Evolutionary conservation across 2,329 filamentous ascomycete genomes (phyloP).

Genomic region (Apiospora aurea): DNA sequence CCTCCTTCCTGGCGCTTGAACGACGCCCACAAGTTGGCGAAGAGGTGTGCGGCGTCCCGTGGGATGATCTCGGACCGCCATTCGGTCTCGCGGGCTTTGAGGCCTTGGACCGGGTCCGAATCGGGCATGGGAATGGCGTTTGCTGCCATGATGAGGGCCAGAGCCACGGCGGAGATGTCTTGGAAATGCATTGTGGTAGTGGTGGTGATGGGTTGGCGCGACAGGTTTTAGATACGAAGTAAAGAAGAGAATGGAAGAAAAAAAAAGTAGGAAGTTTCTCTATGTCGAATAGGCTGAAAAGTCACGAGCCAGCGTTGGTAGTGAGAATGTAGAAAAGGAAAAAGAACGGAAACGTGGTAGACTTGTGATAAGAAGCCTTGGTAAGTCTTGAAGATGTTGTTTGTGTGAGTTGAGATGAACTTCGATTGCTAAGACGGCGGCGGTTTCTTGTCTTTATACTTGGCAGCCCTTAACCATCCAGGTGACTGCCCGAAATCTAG

Average conservation of each 20-base stretch:
- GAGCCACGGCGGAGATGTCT: not conserved
- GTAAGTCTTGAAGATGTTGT: not conserved
- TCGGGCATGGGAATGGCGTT: slow-evolving; percentile 4
- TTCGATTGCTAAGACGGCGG: not conserved
- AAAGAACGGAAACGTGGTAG: not conserved
- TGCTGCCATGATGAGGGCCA: not conserved
- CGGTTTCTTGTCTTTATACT: not conserved
- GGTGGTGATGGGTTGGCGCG: not conserved
- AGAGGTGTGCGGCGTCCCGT: not conserved
- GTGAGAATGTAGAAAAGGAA: not conserved
- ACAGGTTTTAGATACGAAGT: not conserved
- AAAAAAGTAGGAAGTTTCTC: not conserved
- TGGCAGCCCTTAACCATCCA: not conserved
- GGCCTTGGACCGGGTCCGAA: not conserved
- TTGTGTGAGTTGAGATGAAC: slow-evolving; percentile 14
- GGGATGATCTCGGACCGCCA: not conserved
- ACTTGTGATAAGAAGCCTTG: not conserved
- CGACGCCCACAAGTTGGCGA: not conserved
- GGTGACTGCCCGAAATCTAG: not conserved
- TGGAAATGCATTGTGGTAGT: slow-evolving; percentile 12
- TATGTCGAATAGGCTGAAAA: not conserved
- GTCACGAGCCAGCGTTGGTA: not conserved
- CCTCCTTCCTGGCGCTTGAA: not conserved
- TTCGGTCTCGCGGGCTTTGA: not conserved
- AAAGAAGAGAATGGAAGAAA: not conserved